These are phyloP conservation scores for Closterium sp. DNA, from an alignment of 139 green algal genomes.

Conservation along the genomic window DNA sequence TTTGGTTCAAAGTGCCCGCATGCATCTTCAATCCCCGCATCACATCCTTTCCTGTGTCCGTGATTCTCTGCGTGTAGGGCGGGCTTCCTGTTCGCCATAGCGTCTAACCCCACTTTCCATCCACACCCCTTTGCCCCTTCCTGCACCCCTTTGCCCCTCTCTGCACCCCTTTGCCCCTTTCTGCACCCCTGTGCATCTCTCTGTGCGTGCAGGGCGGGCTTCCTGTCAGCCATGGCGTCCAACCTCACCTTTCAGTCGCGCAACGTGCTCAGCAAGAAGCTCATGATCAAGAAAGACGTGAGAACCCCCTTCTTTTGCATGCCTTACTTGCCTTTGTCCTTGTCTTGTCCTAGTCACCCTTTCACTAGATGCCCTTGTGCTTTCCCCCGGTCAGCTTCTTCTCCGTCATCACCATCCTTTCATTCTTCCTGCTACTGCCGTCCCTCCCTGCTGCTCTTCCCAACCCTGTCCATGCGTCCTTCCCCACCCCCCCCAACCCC, in stretches of 20 bases:
- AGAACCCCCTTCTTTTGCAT: conserved; percentile 70
- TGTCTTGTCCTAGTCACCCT: background rate
- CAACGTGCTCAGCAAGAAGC: conserved; percentile 98
- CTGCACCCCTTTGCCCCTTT: background rate
- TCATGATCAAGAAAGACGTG: conserved; percentile 78
- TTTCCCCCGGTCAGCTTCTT: no score
- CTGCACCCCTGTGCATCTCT: background rate
- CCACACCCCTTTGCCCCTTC: conserved; percentile 23
- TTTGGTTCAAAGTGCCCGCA: no score
- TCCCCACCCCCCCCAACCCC: conserved; percentile 28
- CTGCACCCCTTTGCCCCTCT: no score
- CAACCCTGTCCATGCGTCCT: conserved; percentile 67
- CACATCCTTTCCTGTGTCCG: no score
- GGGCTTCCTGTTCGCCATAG: no score
- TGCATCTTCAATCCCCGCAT: no score
- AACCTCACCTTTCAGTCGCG: conserved; percentile 88
- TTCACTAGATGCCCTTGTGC: no score
- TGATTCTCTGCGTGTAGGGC: no score
- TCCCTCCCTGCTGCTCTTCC: no score
- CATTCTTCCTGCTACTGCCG: conserved; percentile 52
- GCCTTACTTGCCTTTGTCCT: background rate
- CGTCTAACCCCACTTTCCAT: background rate
- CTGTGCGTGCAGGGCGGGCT: background rate
- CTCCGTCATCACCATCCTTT: no score
- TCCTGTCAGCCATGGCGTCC: background rate